Conservation (phyloP, 2,329 filamentous ascomycete species). For the Tolypocladium tundrense region DNA sequence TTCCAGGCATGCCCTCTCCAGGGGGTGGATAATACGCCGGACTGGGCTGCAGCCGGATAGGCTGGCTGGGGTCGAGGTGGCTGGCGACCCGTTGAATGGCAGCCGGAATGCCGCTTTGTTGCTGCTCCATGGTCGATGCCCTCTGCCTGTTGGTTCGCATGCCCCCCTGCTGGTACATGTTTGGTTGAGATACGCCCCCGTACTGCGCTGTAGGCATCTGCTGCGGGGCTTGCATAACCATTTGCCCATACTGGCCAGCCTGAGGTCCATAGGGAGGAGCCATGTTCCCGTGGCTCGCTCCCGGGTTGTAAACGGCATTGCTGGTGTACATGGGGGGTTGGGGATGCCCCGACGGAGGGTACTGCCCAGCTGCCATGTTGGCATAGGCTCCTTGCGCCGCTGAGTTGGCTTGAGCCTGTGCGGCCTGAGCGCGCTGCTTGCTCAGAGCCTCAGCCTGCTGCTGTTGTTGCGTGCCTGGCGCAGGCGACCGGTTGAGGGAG, state of each 20-base stretch:
- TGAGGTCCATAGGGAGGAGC: slow-evolving; percentile 73
- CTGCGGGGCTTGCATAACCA: slow-evolving; percentile 59
- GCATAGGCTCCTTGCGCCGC: slow-evolving; percentile 58
- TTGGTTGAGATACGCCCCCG: slow-evolving; percentile 37
- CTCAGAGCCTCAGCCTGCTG: slow-evolving; percentile 89
- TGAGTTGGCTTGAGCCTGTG: slow-evolving; percentile 59
- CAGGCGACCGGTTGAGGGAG: slow-evolving; percentile 74
- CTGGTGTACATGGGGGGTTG: slow-evolving; percentile 68
- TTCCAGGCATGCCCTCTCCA: slow-evolving; percentile 63
- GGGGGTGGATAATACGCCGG: slow-evolving; percentile 96
- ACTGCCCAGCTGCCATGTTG: slow-evolving; percentile 35
- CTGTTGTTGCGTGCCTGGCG: slow-evolving; percentile 89
- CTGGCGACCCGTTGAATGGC: slow-evolving; percentile 91
- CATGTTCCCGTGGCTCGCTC: slow-evolving; percentile 31
- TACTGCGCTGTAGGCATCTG: slow-evolving; percentile 60
- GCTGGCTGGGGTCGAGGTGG: slow-evolving; percentile 87
- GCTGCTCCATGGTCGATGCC: slow-evolving; percentile 92
- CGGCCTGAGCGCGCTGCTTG: slow-evolving; percentile 74
- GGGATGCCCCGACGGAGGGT: slow-evolving; percentile 34
- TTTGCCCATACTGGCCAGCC: slow-evolving; percentile 58
- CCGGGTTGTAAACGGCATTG: slow-evolving; percentile 69
- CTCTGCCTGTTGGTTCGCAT: slow-evolving; percentile 72
- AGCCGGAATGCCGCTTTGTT: slow-evolving; percentile 83
- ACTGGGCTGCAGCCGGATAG: slow-evolving; percentile 87
- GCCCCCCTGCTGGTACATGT: slow-evolving; percentile 53